Evolutionary conservation across 352 stramenopile genomes (phyloP), one percentile per base, ranked within the genome.

Genomic region (Pythium diclinum): DNA sequence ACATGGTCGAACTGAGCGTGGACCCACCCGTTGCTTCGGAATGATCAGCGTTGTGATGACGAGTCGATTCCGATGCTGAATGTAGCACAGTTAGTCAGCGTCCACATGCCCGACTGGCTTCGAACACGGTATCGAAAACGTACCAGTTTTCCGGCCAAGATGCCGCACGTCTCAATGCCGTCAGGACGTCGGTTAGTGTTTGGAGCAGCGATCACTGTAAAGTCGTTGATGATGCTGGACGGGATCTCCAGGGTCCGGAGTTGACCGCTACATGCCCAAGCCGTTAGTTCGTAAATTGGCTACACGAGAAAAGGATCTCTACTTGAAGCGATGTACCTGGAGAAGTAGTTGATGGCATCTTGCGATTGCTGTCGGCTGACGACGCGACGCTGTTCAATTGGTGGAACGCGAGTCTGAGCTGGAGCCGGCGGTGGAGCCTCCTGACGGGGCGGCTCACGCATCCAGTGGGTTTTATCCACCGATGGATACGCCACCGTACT

Each of bases 151-250:
- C 85, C 89, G 16, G 87, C 85, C 38, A 97, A 74, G 49, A 97
- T 96, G 13, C 90, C 90, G 66, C 90, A 97, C 4, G 90, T 96
- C 66, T 97, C 90, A 47, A 97, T 94, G 11, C 89, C 89, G 48
- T 96, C 81, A 19, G 85, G 87, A 25, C 63, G 72, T 51, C 65
- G 65, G 30, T 81, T 81, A 6, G 87, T 96, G 66, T 97, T 96
- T 13, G 82, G 76, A 7, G 81, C 76, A n/a, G 88, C 86, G 44
- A 97, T 76, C 11, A 76, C 60, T 11, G 83, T 91, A 56, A 97
- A 97, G 64, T 92, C 71, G 17, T 69, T 67, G 9, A 95, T 86
- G 28, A 97, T 73, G 6, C 63, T 75, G 23, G 75, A 79, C 17
- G 89, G 87, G 30, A 97, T 89, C 60, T 90, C 79, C 17, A 94